Evolutionary conservation across 805 yeast genomes (phyloP).

Genomic region (Starmera pachycereana): DNA sequence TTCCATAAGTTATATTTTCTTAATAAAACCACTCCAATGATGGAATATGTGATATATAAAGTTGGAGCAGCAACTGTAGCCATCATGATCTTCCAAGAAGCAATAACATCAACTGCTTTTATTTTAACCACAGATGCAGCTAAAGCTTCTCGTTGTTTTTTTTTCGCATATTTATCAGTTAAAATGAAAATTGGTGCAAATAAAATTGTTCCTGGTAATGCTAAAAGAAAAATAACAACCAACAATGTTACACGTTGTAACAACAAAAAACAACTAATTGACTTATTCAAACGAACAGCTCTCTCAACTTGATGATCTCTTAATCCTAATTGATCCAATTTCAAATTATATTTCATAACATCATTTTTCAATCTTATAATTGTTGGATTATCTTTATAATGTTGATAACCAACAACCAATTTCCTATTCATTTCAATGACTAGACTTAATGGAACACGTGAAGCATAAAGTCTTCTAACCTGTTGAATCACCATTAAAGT

Average conservation of each 20-base stretch:
- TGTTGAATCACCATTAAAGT: constrained; percentile 92
- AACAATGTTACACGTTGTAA: constrained; percentile 43
- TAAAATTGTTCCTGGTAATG: constrained; percentile 77
- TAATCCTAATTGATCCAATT: constrained; percentile 51
- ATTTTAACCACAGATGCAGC: constrained; percentile 89
- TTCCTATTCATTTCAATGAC: constrained; percentile 85
- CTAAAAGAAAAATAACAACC: constrained; percentile 40
- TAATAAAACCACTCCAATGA: constrained; percentile 27
- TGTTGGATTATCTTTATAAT: constrained; percentile 63
- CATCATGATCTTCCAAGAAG: constrained; percentile 90
- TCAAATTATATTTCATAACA: constrained; percentile 60
- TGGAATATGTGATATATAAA: constrained; percentile 68
- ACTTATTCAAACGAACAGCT: constrained; percentile 31
- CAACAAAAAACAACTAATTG: constrained; percentile 39
- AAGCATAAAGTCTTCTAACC: constrained; percentile 75
- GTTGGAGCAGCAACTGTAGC: constrained; percentile 80
- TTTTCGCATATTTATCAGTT: constrained; percentile 56
- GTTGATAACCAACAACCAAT: constrained; percentile 71
- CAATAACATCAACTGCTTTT: constrained; percentile 82
- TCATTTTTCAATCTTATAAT: constrained; percentile 49
- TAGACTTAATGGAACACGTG: constrained; percentile 60
- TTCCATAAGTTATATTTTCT: constrained; percentile 19
- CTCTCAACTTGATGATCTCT: constrained; percentile 64
- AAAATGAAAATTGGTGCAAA: constrained; percentile 80
- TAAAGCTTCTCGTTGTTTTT: constrained; percentile 68